Conservation (phyloP, 257 asterid species). For the Lantana camara region DNA sequence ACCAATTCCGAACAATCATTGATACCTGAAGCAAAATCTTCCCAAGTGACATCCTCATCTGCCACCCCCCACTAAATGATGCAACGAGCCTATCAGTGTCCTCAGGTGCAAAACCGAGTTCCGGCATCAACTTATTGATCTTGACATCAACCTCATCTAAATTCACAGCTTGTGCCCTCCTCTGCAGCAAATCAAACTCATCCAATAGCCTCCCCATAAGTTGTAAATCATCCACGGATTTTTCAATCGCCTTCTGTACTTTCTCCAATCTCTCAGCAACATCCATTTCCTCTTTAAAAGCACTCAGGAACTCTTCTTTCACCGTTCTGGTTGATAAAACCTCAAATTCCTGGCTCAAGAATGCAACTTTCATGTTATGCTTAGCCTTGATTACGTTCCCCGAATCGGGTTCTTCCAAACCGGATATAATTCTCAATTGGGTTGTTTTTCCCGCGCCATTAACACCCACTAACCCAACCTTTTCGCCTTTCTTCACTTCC, state of each 20-base stretch:
- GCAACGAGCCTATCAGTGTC: conserved; percentile 96
- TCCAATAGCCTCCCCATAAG: conserved; percentile 96
- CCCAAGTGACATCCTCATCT: conserved; percentile 99
- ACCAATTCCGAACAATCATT: too few species aligned
- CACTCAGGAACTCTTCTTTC: conserved; percentile 88
- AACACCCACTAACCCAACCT: conserved; percentile 94
- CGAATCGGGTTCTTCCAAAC: conserved; percentile 86
- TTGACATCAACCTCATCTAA: conserved; percentile 89
- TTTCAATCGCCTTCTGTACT: conserved; percentile 94
- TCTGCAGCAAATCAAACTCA: conserved; percentile 96
- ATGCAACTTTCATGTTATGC: conserved; percentile 72
- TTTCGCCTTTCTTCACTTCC: conserved; percentile 95
- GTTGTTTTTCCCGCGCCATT: conserved; percentile 99
- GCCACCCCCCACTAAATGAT: conserved; percentile 98
- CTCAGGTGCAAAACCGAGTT: conserved; percentile 86
- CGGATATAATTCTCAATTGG: conserved; percentile 87
- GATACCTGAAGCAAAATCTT: conserved; percentile 94
- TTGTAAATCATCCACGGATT: conserved; percentile 87
- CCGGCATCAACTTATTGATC: conserved; percentile 91
- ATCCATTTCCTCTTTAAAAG: conserved; percentile 97
- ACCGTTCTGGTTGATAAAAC: conserved; percentile 76
- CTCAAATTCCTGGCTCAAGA: conserved; percentile 94
- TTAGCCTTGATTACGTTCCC: conserved; percentile 93
- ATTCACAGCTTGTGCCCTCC: conserved; percentile 95
- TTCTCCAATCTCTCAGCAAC: conserved; percentile 82